Conservation (phyloP, 192 early-diverging fungal species). For the Dissophora ornata region DNA sequence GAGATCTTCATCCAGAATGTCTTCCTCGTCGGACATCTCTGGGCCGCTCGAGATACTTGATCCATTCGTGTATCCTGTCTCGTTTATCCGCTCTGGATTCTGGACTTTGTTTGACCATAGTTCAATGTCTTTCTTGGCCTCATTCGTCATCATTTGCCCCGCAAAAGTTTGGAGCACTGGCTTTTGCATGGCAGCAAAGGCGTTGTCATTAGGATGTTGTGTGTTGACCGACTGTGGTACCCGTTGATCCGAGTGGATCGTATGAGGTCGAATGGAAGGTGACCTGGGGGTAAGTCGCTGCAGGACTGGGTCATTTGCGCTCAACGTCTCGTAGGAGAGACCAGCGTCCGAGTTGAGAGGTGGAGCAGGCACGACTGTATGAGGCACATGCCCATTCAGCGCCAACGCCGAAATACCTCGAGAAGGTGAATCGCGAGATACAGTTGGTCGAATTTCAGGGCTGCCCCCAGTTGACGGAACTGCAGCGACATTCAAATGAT, state of each 20-base stretch:
- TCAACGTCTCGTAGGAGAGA: not conserved
- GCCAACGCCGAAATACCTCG: not conserved
- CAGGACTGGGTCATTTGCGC: not conserved
- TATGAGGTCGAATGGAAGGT: not conserved
- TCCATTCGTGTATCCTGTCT: slow-evolving; percentile 27
- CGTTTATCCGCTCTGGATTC: slow-evolving; percentile 3
- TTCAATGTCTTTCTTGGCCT: slow-evolving; percentile 33
- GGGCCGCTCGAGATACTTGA: slow-evolving; percentile 48
- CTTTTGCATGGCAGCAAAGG: slow-evolving; percentile 3
- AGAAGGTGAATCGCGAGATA: slow-evolving; percentile 8
- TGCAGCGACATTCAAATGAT: not conserved
- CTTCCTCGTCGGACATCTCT: slow-evolving; percentile 49
- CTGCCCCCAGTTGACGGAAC: not conserved
- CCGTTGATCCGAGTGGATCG: slow-evolving; percentile 5
- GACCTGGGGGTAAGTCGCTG: not conserved
- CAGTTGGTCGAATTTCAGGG: not conserved
- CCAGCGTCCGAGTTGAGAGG: not conserved
- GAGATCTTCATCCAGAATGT: slow-evolving; percentile 43
- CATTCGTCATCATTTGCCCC: slow-evolving; percentile 11
- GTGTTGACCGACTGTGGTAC: slow-evolving; percentile 12
- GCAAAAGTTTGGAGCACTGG: not conserved
- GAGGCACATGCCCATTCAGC: not conserved
- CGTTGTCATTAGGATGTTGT: slow-evolving; percentile 20
- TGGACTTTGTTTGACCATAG: slow-evolving; percentile 11
- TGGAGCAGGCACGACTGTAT: not conserved